phyloP scores from a whole-genome alignment of 2,329 filamentous ascomycete species.

The Botryosphaeria dothidea region DNA sequence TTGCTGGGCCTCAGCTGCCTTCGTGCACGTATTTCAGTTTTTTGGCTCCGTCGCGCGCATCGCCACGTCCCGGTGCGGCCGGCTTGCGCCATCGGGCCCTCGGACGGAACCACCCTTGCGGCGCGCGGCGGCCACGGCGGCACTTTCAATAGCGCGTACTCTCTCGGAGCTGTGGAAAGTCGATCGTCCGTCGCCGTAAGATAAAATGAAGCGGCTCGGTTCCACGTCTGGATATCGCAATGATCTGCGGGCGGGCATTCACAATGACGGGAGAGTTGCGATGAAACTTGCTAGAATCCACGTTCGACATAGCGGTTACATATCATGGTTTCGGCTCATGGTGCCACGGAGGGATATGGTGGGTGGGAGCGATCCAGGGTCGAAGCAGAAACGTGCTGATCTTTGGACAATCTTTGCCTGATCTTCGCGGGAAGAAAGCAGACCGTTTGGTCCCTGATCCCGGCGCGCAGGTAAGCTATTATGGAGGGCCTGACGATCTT shows the following conservation, averaged over 20 bases:
- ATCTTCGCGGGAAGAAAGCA: neutral
- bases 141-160: neutral
- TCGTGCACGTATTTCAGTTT: neutral
- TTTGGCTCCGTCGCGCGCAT: neutral
- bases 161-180: neutral
- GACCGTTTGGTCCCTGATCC: neutral
- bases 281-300: neutral
- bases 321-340: neutral
- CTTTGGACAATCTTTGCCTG: neutral
- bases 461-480: constrained; percentile 8
- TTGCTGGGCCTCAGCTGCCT: neutral
- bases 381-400: neutral
- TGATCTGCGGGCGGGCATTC: neutral
- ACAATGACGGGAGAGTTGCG: neutral
- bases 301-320: neutral
- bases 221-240: neutral
- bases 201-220: neutral
- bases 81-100: neutral
- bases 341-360: neutral
- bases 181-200: neutral
- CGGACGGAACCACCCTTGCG: neutral
- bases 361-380: neutral
- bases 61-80: neutral
- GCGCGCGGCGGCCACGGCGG: neutral
- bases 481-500: constrained; percentile 11